Base-by-base conservation (phyloP, 352 stramenopile genomes). In the Globisporangium yorkense region DNA sequence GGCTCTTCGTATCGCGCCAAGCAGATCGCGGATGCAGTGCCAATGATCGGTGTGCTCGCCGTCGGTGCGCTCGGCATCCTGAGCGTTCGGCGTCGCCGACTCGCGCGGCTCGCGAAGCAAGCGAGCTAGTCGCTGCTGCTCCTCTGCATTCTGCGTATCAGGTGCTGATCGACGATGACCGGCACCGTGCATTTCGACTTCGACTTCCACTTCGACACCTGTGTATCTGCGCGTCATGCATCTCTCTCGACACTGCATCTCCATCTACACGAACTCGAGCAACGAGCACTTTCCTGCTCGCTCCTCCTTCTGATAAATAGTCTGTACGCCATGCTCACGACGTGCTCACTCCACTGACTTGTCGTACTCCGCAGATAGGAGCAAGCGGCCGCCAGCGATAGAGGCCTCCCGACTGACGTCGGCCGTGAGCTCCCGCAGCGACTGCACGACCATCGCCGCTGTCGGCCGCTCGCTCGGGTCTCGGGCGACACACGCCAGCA, bases 391-490 rank as follows among this genome's bases (percentile, higher is more conserved):
- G 1, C 31, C 54, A 18, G 35, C 44, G 12, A 61, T 31, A 6
- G 47, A 61, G 13, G 56, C 46, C 47, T 54, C 56, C 18, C 47
- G 56, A 2, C 45, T 27, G 45, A 60, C 43, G 10, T 31, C 21
- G 9, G 20, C 16, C 12, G 43, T n/a, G 29, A 61, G 12, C 18
- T 55, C 56, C 0, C 56, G 56, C 20, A 61, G 47, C 39, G 56
- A 55, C 35, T 62, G 56, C 46, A 62, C 56, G 1, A 44, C 47
- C 0, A 45, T 51, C 12, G 60, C 56, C 12, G 60, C 60, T 7
- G 53, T 65, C 18, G 63, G 63, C 12, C 63, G 63, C 2, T 62
- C 50, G 27, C 56, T 46, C 35, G 64, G 64, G 10, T 65, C 54
- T 2, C 41, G 54, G 1, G 60, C 54, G 0, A 71, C 35, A 35